Evolutionary conservation across 495 filamentous ascomycete species (phyloP).

Genomic region (Evernia prunastri): DNA sequence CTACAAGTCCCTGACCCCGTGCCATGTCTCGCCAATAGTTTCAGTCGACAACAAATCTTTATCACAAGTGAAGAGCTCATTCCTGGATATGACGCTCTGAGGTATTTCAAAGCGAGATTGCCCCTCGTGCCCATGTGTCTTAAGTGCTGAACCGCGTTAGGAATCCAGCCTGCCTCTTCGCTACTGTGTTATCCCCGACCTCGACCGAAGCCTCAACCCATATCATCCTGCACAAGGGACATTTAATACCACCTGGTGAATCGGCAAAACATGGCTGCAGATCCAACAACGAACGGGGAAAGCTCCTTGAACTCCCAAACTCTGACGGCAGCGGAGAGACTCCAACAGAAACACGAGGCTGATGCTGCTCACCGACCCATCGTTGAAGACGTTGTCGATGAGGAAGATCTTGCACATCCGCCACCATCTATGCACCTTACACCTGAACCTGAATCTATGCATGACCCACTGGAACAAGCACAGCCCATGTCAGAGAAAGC

Average conservation of each 20-base stretch:
- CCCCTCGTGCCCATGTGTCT: neutral
- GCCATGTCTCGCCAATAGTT: neutral
- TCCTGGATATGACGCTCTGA: neutral
- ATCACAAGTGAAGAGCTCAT: neutral
- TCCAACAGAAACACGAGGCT: conserved; percentile 67
- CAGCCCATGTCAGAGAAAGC: conserved; percentile 48
- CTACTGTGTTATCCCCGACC: neutral
- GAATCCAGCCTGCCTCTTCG: neutral
- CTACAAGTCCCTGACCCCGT: neutral
- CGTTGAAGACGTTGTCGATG: conserved; percentile 73
- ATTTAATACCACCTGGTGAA: neutral
- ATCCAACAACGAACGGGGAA: conserved; percentile 38
- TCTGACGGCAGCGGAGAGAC: conserved; percentile 58
- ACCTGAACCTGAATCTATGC: conserved; percentile 12
- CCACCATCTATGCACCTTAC: conserved; percentile 37
- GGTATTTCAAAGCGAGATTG: neutral
- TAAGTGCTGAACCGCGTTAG: neutral
- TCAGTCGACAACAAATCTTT: neutral
- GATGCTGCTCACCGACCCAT: conserved; percentile 60
- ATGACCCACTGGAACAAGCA: conserved; percentile 1
- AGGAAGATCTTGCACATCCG: conserved; percentile 63
- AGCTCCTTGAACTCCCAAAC: conserved; percentile 31
- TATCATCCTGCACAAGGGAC: neutral
- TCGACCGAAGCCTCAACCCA: neutral
- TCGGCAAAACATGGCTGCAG: conserved; percentile 15